A percentile compares a stretch with the other conserved stretches of the same genome.
These are phyloP conservation scores for Colletotrichum orbiculare DNA, from an alignment of 2,329 filamentous ascomycete species.

Conservation along the genomic window DNA sequence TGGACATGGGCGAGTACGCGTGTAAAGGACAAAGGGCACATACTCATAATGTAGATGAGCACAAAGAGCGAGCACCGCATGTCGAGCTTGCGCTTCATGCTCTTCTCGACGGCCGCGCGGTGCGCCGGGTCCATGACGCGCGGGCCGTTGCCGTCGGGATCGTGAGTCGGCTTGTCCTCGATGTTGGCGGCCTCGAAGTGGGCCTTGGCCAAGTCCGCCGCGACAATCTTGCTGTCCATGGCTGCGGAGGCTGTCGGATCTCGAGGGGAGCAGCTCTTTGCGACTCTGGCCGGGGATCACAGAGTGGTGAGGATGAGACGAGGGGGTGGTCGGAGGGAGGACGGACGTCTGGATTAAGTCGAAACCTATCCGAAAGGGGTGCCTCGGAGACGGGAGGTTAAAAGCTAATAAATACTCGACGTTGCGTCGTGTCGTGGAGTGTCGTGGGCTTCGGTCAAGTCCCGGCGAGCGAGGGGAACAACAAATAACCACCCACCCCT, in stretches of 20 bases:
- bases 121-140: conserved; percentile 54
- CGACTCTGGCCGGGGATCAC: not conserved
- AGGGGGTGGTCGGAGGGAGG: not conserved
- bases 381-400: conserved; percentile 5
- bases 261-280: not conserved
- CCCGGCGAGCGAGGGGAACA: conserved; percentile 9
- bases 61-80: conserved; percentile 74
- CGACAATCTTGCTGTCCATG: conserved; percentile 31
- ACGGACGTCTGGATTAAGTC: conserved; percentile 24
- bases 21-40: not conserved
- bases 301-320: not conserved
- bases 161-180: conserved; percentile 9
- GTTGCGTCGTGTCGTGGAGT: not conserved
- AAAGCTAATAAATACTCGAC: conserved; percentile 15
- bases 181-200: conserved; percentile 19
- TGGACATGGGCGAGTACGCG: too few species aligned
- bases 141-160: conserved; percentile 29
- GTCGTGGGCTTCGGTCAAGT: conserved; percentile 28
- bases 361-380: not conserved
- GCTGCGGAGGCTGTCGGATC: conserved; percentile 22
- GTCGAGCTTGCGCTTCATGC: conserved; percentile 78
- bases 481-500: conserved; percentile 17
- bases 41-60: conserved; percentile 74
- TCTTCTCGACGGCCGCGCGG: conserved; percentile 69
- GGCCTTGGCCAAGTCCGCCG: conserved; percentile 15